These are phyloP conservation scores for Protomyces gravidus DNA, from an alignment of 1,139 yeast genomes.

Conservation along the genomic window DNA sequence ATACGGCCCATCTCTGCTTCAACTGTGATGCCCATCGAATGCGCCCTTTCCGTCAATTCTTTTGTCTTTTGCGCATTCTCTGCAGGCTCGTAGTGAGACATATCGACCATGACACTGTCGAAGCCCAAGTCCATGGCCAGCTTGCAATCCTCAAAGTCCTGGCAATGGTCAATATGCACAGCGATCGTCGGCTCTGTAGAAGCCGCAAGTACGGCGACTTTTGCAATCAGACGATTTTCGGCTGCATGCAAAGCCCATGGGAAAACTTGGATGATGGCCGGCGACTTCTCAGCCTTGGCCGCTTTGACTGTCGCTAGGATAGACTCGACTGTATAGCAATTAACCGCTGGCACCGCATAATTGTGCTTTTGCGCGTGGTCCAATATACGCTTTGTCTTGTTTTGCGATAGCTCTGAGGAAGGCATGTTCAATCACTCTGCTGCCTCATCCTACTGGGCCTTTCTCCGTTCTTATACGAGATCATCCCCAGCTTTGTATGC, in stretches of 20 bases:
- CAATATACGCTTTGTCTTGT: constrained; percentile 37
- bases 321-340: constrained; percentile 37
- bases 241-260: constrained; percentile 39
- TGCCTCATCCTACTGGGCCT: too few species aligned
- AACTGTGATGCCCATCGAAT: constrained; percentile 36
- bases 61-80: constrained; percentile 36
- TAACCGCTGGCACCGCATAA: constrained; percentile 38
- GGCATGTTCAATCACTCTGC: background rate
- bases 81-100: constrained; percentile 37
- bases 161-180: constrained; percentile 38
- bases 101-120: constrained; percentile 39
- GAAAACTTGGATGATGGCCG: constrained; percentile 38
- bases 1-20: constrained; percentile 40
- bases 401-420: constrained; percentile 16
- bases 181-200: constrained; percentile 38
- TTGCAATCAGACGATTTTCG: constrained; percentile 35
- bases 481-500: too few species aligned
- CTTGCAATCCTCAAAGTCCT: constrained; percentile 35
- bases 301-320: constrained; percentile 37
- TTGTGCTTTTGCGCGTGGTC: constrained; percentile 36
- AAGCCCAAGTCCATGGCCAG: constrained; percentile 37
- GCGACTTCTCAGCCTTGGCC: constrained; percentile 37
- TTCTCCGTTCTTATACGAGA: too few species aligned
- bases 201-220: constrained; percentile 30
- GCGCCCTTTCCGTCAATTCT: constrained; percentile 36